phyloP scores from a whole-genome alignment of 306 rosid genomes.

The Pyrus bretschneideri region DNA sequence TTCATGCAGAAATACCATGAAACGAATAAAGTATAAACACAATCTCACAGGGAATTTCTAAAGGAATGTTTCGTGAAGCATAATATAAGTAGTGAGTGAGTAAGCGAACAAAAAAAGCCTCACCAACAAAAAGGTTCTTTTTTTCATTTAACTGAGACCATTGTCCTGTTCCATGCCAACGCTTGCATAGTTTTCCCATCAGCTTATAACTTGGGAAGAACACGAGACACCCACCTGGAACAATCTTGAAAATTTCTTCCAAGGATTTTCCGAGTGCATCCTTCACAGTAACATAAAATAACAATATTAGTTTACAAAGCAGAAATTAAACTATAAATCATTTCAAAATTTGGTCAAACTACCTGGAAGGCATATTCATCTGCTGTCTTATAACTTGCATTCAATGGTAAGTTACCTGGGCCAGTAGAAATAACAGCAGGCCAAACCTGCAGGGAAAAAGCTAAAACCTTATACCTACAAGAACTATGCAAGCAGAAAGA shows the following conservation, averaged over 20 bases:
- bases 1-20: constrained; percentile 5
- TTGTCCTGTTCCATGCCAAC: constrained; percentile 95
- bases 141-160: constrained; percentile 65
- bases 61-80: not conserved
- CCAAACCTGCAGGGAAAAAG: constrained; percentile 63
- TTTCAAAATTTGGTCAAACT: constrained; percentile 6
- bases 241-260: constrained; percentile 74
- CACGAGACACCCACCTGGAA: constrained; percentile 90
- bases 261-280: constrained; percentile 87
- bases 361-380: constrained; percentile 87
- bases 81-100: not conserved
- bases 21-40: not conserved
- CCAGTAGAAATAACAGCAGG: constrained; percentile 76
- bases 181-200: constrained; percentile 76
- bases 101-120: constrained; percentile 21
- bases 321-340: not conserved
- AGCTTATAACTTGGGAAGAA: constrained; percentile 93
- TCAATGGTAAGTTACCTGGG: constrained; percentile 73
- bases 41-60: not conserved
- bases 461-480: constrained; percentile 21
- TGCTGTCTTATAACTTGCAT: constrained; percentile 94
- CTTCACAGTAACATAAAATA: constrained; percentile 36
- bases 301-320: constrained; percentile 3
- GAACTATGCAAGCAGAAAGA: constrained; percentile 21
- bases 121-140: constrained; percentile 76